A percentile compares a stretch with the other conserved stretches of the same genome.
These are phyloP conservation scores for Suillus subaureus DNA, from an alignment of 768 basidiomycete species.

Conservation along the genomic window DNA sequence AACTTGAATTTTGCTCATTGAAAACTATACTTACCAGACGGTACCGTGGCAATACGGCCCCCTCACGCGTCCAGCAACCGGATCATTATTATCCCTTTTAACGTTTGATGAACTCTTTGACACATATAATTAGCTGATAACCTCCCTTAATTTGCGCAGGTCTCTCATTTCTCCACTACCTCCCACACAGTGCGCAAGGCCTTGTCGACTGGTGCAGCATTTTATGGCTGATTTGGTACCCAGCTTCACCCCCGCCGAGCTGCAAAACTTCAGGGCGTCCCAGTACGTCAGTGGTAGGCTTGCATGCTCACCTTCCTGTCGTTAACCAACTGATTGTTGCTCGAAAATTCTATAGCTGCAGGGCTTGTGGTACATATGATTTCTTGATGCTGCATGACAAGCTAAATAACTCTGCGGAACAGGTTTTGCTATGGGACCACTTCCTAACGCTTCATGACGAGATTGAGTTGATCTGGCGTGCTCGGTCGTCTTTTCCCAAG, in stretches of 20 bases:
- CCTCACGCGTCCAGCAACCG: constrained; percentile 2
- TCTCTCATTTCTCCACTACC: background rate
- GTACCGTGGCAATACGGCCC: background rate
- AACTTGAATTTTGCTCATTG: background rate
- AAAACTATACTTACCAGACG: no score
- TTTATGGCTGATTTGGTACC: background rate
- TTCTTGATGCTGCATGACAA: background rate
- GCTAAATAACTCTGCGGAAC: constrained; percentile 2
- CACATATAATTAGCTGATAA: constrained; percentile 15
- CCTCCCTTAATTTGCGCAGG: background rate
- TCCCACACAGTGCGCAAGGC: background rate
- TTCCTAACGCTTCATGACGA: constrained; percentile 36
- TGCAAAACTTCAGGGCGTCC: constrained; percentile 18
- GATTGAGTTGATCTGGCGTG: constrained; percentile 35
- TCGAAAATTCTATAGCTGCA: constrained; percentile 15
- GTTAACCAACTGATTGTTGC: constrained; percentile 8
- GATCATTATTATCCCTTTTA: background rate
- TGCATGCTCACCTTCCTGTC: background rate
- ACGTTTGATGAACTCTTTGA: constrained; percentile 9
- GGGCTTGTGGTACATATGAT: constrained; percentile 25
- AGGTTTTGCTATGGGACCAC: constrained; percentile 39
- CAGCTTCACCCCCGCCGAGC: background rate
- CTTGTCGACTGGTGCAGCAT: constrained; percentile 1
- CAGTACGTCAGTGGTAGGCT: constrained; percentile 30
- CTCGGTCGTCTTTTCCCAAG: constrained; percentile 30